Conservation (phyloP, 208 protist species). For the Porcisia hertigi region DNA sequence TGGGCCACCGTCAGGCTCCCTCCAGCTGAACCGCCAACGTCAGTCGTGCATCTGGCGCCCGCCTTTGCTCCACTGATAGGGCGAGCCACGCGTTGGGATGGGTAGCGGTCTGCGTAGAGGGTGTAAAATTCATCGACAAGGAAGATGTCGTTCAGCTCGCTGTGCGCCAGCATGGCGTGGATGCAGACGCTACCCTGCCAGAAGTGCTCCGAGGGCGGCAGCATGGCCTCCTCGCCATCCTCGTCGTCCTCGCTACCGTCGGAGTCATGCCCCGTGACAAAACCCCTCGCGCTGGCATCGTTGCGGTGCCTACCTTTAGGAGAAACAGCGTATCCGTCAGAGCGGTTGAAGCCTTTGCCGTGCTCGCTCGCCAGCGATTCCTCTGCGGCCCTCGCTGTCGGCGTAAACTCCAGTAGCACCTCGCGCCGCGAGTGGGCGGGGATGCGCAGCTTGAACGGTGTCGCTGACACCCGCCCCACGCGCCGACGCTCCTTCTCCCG, state of each 20-base stretch:
- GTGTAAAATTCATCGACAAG: conserved; percentile 91
- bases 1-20: conserved; percentile 37
- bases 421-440: conserved; percentile 63
- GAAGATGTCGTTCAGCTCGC: conserved; percentile 84
- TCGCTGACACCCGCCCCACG: conserved; percentile 51
- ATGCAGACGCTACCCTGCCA: conserved; percentile 87
- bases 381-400: conserved; percentile 42
- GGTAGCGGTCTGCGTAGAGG: conserved; percentile 61
- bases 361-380: conserved; percentile 1
- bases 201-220: conserved; percentile 27
- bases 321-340: neutral
- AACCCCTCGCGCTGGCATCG: too few relatives aligned
- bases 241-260: conserved; percentile 31
- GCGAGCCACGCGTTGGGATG: conserved; percentile 40
- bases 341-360: neutral
- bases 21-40: neutral
- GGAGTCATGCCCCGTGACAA: neutral
- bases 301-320: neutral
- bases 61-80: conserved; percentile 12
- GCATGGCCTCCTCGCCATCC: conserved; percentile 53
- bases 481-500: conserved; percentile 33
- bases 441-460: conserved; percentile 65
- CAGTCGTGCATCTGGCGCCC: neutral
- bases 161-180: conserved; percentile 66
- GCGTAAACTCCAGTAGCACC: conserved; percentile 80